phyloP scores from a whole-genome alignment of 1,139 yeast species.

The Eremothecium sinecaudum region DNA sequence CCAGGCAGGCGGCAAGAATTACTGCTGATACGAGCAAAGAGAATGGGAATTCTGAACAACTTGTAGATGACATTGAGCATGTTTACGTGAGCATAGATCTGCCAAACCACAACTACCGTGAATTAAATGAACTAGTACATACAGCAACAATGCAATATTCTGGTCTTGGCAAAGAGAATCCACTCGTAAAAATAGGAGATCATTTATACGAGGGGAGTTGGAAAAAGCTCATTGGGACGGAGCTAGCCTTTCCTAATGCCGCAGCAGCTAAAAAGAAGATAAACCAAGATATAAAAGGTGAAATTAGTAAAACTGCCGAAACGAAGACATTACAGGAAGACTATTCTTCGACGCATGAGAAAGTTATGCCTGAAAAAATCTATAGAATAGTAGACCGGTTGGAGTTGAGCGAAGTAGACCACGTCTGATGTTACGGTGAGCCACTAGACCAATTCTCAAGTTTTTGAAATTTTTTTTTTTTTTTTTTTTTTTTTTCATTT shows the following conservation, averaged over 20 bases:
- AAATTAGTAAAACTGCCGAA: slow-evolving; percentile 4
- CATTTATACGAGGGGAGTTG: slow-evolving; percentile 65
- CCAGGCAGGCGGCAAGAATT: slow-evolving; percentile 31
- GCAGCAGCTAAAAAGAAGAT: slow-evolving; percentile 12
- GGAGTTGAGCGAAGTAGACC: slow-evolving; percentile 16
- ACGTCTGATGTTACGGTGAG: too few species aligned
- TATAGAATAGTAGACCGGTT: slow-evolving; percentile 31
- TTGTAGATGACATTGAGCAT: slow-evolving; percentile 25
- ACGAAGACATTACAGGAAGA: slow-evolving; percentile 3
- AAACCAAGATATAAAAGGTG: slow-evolving; percentile 3
- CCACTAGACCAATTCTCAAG: too few species aligned
- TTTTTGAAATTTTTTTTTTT: too few species aligned
- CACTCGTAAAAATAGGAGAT: slow-evolving; percentile 46
- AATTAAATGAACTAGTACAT: slow-evolving; percentile 22
- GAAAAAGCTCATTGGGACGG: slow-evolving; percentile 77
- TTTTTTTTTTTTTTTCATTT: too few species aligned
- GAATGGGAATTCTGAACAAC: slow-evolving; percentile 1
- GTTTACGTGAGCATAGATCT: slow-evolving; percentile 40
- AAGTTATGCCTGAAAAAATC: slow-evolving; percentile 19
- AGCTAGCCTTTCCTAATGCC: slow-evolving; percentile 39
- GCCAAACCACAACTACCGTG: slow-evolving; percentile 31
- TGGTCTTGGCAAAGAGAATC: slow-evolving; percentile 43
- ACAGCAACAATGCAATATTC: slow-evolving; percentile 41
- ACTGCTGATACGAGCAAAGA: slow-evolving; percentile 6
- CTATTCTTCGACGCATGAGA: slow-evolving; percentile 4